A percentile compares a stretch with the other conserved stretches of the same genome.
Evolutionary conservation across 2,329 filamentous ascomycete genomes (phyloP).

Genomic region (Aureobasidium sp.): DNA sequence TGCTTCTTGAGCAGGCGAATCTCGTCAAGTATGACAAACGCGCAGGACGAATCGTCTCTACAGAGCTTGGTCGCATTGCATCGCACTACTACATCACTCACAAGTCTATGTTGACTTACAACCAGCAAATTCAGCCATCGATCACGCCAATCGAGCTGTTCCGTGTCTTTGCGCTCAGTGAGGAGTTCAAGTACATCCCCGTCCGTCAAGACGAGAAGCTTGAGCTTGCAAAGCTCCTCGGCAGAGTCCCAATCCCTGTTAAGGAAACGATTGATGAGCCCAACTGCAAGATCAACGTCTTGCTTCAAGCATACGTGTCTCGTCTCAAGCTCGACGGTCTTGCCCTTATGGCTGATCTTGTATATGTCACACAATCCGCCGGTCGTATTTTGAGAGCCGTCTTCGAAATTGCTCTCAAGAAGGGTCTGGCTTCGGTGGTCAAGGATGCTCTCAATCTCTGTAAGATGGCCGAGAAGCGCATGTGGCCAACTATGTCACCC

Average conservation of each 20-base stretch:
- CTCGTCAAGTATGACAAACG: slow-evolving; percentile 95
- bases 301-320: slow-evolving; percentile 94
- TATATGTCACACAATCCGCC: slow-evolving; percentile 96
- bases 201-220: slow-evolving; percentile 97
- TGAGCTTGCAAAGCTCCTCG: slow-evolving; percentile 83
- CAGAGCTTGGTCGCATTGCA: slow-evolving; percentile 88
- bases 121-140: slow-evolving; percentile 84
- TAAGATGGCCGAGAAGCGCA: slow-evolving; percentile 98
- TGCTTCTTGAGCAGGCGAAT: slow-evolving; percentile 75
- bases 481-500: slow-evolving; percentile 99
- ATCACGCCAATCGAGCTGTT: slow-evolving; percentile 94
- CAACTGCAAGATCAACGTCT: slow-evolving; percentile 95
- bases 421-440: slow-evolving; percentile 89
- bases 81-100: slow-evolving; percentile 99
- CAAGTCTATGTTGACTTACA: slow-evolving; percentile 95
- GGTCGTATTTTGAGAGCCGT: slow-evolving; percentile 91
- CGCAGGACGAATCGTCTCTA: slow-evolving; percentile 76
- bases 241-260: slow-evolving; percentile 85
- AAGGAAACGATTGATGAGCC: slow-evolving; percentile 97
- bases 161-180: slow-evolving; percentile 89
- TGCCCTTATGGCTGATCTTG: slow-evolving; percentile 95
- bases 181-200: slow-evolving; percentile 98
- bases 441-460: slow-evolving; percentile 89
- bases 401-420: slow-evolving; percentile 95
- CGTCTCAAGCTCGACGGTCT: slow-evolving; percentile 87